phyloP scores from a whole-genome alignment of 108 stramenopile genomes.

The Cyclotella baltica region DNA sequence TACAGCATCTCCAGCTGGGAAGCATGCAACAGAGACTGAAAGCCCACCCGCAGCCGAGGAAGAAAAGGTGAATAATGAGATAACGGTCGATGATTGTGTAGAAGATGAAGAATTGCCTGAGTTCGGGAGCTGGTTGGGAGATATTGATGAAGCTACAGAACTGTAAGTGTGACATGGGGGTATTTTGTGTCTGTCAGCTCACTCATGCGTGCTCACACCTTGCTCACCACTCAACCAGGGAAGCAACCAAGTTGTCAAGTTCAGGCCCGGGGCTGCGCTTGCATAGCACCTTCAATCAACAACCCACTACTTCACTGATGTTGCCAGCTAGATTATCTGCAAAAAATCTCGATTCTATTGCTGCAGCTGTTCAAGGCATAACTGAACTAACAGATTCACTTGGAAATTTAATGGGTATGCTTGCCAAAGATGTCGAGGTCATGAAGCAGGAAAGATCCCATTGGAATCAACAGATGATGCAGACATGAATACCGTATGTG shows the following conservation, averaged over 20 bases:
- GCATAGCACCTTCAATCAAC: not conserved
- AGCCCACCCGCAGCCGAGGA: not conserved
- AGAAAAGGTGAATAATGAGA: not conserved
- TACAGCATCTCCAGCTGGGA: not conserved
- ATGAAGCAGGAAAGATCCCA: constrained; percentile 65
- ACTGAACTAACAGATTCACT: constrained; percentile 73
- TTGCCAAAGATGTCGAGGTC: constrained; percentile 61
- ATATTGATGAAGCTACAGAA: not conserved
- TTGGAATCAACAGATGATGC: constrained; percentile 44
- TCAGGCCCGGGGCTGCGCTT: constrained; percentile 3
- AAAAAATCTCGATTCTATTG: constrained; percentile 57
- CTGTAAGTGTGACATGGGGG: constrained; percentile 1
- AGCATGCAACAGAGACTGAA: not conserved
- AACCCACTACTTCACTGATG: not conserved
- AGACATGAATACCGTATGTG: not conserved
- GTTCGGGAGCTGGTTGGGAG: not conserved
- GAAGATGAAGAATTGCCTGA: not conserved
- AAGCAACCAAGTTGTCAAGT: not conserved
- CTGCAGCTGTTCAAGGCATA: constrained; percentile 65
- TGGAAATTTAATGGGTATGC: constrained; percentile 73
- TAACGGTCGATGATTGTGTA: not conserved
- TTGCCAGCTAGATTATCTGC: constrained; percentile 19
- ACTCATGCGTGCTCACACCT: not conserved
- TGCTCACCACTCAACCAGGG: not conserved
- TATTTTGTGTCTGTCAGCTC: not conserved